Percentiles rank a stretch among this genome's conserved stretches.
phyloP scores from a whole-genome alignment of 2,329 filamentous ascomycete genomes.

The Thelonectria discophora region DNA sequence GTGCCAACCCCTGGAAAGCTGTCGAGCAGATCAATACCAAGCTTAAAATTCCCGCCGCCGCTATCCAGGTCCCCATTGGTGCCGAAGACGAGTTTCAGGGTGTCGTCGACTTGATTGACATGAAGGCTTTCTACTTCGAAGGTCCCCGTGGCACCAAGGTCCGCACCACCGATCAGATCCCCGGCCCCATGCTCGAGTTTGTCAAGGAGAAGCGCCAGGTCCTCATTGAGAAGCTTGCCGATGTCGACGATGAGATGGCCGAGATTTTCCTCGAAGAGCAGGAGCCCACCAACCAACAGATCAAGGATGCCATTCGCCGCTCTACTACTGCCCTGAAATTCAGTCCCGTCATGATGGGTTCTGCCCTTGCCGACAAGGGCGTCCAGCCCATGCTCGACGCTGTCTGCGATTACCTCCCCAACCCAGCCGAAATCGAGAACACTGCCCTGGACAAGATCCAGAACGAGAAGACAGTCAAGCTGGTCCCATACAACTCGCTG shows the following conservation, averaged over 20 bases:
- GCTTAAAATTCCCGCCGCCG: conserved; percentile 90
- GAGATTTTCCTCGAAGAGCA: conserved; percentile 92
- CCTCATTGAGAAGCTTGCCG: conserved; percentile 93
- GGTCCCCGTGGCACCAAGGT: conserved; percentile 83
- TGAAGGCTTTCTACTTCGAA: conserved; percentile 94
- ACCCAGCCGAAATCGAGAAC: conserved; percentile 90
- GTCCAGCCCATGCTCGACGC: conserved; percentile 97
- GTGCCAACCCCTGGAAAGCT: conserved; percentile 96
- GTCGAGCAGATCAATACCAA: conserved; percentile 98
- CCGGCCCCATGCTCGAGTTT: conserved; percentile 78
- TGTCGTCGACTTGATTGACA: conserved; percentile 89
- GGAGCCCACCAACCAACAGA: conserved; percentile 80
- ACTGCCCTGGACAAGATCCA: conserved; percentile 85
- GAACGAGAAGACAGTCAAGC: conserved; percentile 80
- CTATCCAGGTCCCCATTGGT: conserved; percentile 94
- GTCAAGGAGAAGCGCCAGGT: conserved; percentile 83
- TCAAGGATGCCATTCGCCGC: conserved; percentile 90
- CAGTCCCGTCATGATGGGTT: conserved; percentile 95
- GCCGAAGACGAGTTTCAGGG: conserved; percentile 91
- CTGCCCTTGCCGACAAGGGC: conserved; percentile 91
- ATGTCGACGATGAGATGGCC: conserved; percentile 97
- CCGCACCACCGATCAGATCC: conserved; percentile 80
- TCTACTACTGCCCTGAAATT: conserved; percentile 92
- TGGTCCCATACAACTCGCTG: conserved; percentile 91
- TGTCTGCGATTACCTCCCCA: conserved; percentile 94